Evolutionary conservation across 352 stramenopile species (phyloP).

Genomic region (Pythium monospermum): DNA sequence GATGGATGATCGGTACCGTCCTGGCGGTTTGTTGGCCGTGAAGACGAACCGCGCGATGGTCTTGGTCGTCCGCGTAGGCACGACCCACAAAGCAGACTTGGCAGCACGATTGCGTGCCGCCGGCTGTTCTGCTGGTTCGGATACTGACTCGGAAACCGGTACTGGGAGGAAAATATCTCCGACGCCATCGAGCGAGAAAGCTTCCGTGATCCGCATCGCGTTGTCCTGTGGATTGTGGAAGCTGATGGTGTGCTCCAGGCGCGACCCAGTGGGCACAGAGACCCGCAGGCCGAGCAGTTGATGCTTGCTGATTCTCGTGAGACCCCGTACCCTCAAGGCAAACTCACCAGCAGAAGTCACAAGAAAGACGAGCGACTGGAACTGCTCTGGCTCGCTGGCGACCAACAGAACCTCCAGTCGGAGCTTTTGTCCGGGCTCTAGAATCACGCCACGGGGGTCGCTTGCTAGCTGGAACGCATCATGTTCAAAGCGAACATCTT

Average conservation of each 20-base stretch:
- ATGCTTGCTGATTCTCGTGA: constrained; percentile 28
- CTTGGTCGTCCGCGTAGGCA: constrained; percentile 28
- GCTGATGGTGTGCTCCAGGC: constrained; percentile 28
- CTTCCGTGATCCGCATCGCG: constrained; percentile 39
- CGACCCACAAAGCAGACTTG: constrained; percentile 26
- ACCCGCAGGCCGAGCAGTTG: constrained; percentile 23
- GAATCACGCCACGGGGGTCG: constrained; percentile 28
- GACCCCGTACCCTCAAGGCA: constrained; percentile 28
- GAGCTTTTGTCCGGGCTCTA: constrained; percentile 31
- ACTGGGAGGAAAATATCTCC: constrained; percentile 20
- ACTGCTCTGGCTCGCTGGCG: constrained; percentile 10
- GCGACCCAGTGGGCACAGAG: constrained; percentile 29
- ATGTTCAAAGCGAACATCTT: constrained; percentile 39
- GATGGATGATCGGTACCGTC: constrained; percentile 4
- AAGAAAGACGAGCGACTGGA: constrained; percentile 31
- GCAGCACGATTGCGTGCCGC: background rate
- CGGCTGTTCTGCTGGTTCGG: too few species aligned
- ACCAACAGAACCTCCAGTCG: constrained; percentile 38
- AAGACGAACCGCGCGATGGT: constrained; percentile 36
- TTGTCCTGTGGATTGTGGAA: constrained; percentile 40
- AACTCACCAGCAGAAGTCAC: constrained; percentile 47
- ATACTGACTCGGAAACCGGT: too few species aligned
- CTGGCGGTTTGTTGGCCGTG: background rate
- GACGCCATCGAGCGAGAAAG: constrained; percentile 37
- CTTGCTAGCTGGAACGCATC: constrained; percentile 33